Evolutionary conservation across 305 asterid species (phyloP).

Genomic region (Withania somnifera): DNA sequence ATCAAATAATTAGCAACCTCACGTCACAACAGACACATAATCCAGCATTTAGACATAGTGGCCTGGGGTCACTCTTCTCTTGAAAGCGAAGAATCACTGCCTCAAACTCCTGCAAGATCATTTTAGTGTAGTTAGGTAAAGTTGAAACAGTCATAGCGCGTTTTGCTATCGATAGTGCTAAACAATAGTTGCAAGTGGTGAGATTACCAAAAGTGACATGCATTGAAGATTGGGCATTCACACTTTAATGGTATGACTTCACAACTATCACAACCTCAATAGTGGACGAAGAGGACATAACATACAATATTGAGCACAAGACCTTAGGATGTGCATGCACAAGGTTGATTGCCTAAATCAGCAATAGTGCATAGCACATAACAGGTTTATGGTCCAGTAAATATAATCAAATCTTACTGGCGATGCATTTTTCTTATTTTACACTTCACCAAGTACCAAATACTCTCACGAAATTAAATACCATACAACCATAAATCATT

Average conservation of each 20-base stretch:
- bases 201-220: neutral
- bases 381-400: neutral
- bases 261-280: neutral
- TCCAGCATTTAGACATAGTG: neutral
- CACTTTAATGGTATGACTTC: neutral
- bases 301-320: neutral
- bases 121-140: neutral
- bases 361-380: neutral
- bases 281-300: neutral
- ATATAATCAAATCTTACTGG: neutral
- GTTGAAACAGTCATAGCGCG: neutral
- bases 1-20: neutral
- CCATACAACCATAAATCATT: neutral
- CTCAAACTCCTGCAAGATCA: slow-evolving; percentile 9
- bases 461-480: neutral
- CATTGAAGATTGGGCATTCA: neutral
- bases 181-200: neutral
- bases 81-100: neutral
- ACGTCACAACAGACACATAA: neutral
- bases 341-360: neutral
- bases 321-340: neutral
- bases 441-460: neutral
- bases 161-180: neutral
- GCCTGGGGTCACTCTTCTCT: slow-evolving; percentile 2
- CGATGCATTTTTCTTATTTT: neutral